Base-by-base conservation (phyloP, 1,139 yeast species). In the Sugiyamaella castrensis region DNA sequence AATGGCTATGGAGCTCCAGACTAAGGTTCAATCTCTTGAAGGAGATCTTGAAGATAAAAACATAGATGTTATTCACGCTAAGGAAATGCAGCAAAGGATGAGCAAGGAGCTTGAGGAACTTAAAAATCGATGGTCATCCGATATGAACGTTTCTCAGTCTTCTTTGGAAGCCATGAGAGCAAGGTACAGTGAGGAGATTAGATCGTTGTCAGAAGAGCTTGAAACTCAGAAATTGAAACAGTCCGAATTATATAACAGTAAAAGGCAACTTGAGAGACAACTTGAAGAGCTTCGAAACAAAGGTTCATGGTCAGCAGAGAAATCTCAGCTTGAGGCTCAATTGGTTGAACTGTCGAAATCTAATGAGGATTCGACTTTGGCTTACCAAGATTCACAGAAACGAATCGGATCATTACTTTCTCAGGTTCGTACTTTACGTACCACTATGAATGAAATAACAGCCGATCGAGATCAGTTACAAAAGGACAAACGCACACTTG, bases 21-120 rank as follows among this genome's bases (percentile, higher is more conserved):
- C 74, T 15, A 76, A 79, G 34, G 73, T 79, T 11, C 72, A 80
- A 41, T 74, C 71, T 30, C 68, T 85, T 34, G 88, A 82, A 53
- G 79, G 77, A 46, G 74, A 74, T 15, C 62, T 85, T 16, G 82
- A 81, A 52, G 88, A 82, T 49, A 79, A 76, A 52, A 70, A 73
- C 1, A 74, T 80, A 52, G 82, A 82, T 53, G 67, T 84, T 29
- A 71, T 76, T 31, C 80, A 79, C 57, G 60, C 78, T 37, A 71
- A 76, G 45, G 76, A 76, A 44, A 71, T 76, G 29, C 74, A 71
- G 41, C 61, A 61, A 31, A 57, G 77, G 13, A 53, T 74, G 26
- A 62, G 74, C 40, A 82, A 80, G 19, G 87, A 82, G 59, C 65
- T 83, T 33, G 69, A 56, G 19, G 59, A 51, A 13, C 54, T 62